Conservation (phyloP, 345 rosid species). For the Aegle marmelos region DNA sequence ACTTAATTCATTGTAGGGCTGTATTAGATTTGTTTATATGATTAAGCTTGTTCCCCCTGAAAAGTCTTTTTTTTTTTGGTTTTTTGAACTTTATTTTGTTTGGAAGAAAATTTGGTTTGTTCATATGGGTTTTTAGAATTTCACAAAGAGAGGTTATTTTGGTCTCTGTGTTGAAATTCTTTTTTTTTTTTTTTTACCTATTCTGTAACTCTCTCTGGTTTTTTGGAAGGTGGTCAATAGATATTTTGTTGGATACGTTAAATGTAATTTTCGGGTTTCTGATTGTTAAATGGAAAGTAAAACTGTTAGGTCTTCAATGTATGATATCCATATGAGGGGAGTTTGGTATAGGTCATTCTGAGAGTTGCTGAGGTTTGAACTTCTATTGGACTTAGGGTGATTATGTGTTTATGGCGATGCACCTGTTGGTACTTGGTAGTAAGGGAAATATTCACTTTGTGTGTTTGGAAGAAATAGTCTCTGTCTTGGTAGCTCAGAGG, state of each 20-base stretch:
- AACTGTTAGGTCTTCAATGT: background rate
- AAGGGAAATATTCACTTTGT: background rate
- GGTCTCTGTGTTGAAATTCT: background rate
- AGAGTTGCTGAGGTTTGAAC: background rate
- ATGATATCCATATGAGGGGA: background rate
- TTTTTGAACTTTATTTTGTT: background rate
- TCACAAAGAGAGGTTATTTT: background rate
- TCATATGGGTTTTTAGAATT: background rate
- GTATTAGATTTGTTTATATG: slow-evolving; percentile 13
- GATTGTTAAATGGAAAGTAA: background rate
- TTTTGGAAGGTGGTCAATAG: background rate
- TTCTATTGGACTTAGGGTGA: background rate
- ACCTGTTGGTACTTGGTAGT: background rate
- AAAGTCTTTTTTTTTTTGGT: background rate
- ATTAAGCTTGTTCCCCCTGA: background rate
- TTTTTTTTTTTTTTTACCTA: background rate
- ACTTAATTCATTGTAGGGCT: background rate
- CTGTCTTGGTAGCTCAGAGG: background rate
- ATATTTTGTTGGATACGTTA: background rate
- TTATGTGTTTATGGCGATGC: background rate
- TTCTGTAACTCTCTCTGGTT: background rate
- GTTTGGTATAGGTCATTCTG: background rate
- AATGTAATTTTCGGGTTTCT: background rate
- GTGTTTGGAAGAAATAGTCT: background rate
- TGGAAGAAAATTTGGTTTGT: background rate